phyloP scores from a whole-genome alignment of 2,329 filamentous ascomycete species.

The Stemphylium lycopersici region DNA sequence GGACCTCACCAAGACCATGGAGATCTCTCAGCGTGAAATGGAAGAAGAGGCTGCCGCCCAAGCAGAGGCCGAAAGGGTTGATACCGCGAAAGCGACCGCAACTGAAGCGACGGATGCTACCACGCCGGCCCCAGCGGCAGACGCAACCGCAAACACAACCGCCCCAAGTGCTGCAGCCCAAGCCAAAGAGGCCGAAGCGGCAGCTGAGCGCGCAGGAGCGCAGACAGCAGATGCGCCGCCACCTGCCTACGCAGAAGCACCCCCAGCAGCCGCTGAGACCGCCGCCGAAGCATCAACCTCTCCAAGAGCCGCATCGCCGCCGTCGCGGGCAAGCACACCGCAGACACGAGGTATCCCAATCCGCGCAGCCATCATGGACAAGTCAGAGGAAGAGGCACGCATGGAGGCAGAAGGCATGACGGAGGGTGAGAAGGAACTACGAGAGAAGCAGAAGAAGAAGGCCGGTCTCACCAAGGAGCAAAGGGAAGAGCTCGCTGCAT shows the following conservation, averaged over 20 bases:
- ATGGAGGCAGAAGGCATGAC: slow-evolving; percentile 69
- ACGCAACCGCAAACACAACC: slow-evolving; percentile 12
- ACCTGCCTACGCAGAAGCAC: slow-evolving; percentile 49
- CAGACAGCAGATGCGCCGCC: slow-evolving; percentile 37
- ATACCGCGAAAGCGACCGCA: slow-evolving; percentile 27
- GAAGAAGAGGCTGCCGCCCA: slow-evolving; percentile 70
- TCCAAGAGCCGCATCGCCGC: slow-evolving; percentile 42
- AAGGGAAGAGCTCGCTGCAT: slow-evolving; percentile 85
- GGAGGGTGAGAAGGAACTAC: slow-evolving; percentile 75
- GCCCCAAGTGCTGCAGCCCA: slow-evolving; percentile 47
- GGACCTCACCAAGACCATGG: slow-evolving; percentile 96
- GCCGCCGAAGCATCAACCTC: slow-evolving; percentile 37
- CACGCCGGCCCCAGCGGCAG: slow-evolving; percentile 15
- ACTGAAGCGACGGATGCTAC: slow-evolving; percentile 17
- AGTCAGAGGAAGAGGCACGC: slow-evolving; percentile 76
- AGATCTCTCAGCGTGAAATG: slow-evolving; percentile 85
- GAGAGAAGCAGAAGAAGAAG: slow-evolving; percentile 89
- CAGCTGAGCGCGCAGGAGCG: slow-evolving; percentile 49
- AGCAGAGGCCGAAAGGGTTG: slow-evolving; percentile 47
- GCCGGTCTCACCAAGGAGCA: slow-evolving; percentile 87
- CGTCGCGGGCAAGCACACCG: slow-evolving; percentile 56
- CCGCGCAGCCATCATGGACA: slow-evolving; percentile 86
- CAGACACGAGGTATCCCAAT: slow-evolving; percentile 67
- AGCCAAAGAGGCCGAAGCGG: slow-evolving; percentile 50
- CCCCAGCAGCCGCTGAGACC: slow-evolving; percentile 56